phyloP scores from a whole-genome alignment of 1,284 basidiomycete genomes.

The Tilletiaria anomala region DNA sequence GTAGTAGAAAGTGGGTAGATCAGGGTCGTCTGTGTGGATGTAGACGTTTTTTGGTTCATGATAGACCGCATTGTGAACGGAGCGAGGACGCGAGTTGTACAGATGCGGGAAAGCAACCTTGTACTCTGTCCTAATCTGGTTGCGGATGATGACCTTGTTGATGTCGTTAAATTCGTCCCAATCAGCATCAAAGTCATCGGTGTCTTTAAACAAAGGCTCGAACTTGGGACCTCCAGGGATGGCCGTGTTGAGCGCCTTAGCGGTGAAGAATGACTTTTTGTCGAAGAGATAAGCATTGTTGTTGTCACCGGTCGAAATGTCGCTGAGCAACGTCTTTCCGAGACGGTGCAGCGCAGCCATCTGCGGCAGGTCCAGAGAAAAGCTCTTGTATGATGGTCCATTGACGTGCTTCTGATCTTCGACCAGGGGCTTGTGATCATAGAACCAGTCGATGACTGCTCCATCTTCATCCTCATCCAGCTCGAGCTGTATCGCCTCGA shows the following conservation, averaged over 20 bases:
- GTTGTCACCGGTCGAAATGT: conserved; percentile 75
- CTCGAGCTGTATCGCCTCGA: conserved; percentile 95
- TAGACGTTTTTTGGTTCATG: conserved; percentile 94
- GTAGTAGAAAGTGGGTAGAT: conserved; percentile 98
- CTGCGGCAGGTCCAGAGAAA: conserved; percentile 77
- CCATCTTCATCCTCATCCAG: conserved; percentile 83
- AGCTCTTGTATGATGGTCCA: conserved; percentile 82
- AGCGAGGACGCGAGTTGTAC: conserved; percentile 94
- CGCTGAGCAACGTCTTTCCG: conserved; percentile 79
- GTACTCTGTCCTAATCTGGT: conserved; percentile 97
- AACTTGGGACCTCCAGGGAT: conserved; percentile 98
- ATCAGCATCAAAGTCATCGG: conserved; percentile 94
- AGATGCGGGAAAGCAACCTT: conserved; percentile 98
- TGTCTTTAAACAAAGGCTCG: conserved; percentile 54
- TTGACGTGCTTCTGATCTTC: conserved; percentile 67
- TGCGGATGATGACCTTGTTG: conserved; percentile 98
- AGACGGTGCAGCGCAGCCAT: conserved; percentile 95
- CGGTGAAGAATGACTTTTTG: conserved; percentile 94
- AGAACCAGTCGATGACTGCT: conserved; percentile 97
- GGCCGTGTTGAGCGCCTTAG: conserved; percentile 87
- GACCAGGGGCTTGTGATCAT: conserved; percentile 84
- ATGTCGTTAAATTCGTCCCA: conserved; percentile 99
- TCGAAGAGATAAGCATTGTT: conserved; percentile 75
- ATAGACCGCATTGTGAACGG: conserved; percentile 80
- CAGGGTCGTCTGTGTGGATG: conserved; percentile 95